phyloP scores from a whole-genome alignment of 148 eudicot species.

The Heliosperma pusillum region DNA sequence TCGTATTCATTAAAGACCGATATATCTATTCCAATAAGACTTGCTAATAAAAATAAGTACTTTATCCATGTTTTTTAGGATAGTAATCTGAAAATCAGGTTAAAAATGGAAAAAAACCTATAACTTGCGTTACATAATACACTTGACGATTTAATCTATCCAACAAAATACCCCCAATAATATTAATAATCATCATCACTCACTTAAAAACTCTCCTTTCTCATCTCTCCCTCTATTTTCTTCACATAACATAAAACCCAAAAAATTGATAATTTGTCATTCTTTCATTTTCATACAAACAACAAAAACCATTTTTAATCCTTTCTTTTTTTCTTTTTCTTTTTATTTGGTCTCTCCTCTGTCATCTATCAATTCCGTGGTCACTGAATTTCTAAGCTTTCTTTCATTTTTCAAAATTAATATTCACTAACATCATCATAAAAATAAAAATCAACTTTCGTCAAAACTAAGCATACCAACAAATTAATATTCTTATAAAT shows the following conservation, averaged over 20 bases:
- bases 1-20: too few relatives aligned
- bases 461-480: not conserved
- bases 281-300: not conserved
- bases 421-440: not conserved
- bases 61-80: too few relatives aligned
- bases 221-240: not conserved
- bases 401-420: not conserved
- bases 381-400: not conserved
- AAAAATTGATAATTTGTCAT: not conserved
- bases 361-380: constrained; percentile 1
- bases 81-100: too few relatives aligned
- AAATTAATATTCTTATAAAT: constrained; percentile 8
- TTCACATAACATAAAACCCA: not conserved
- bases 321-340: not conserved
- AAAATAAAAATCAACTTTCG: not conserved
- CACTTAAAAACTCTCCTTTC: not conserved
- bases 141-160: not conserved
- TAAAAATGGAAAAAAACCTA: not conserved
- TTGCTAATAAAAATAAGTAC: too few relatives aligned
- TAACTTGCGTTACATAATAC: not conserved
- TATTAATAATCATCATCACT: constrained; percentile 5
- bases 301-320: not conserved
- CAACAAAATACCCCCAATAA: too few relatives aligned
- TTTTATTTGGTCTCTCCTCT: constrained; percentile 6
- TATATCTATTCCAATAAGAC: too few relatives aligned